Base-by-base conservation (phyloP, 257 asterid genomes). In the Solanum infundibuliforme region DNA sequence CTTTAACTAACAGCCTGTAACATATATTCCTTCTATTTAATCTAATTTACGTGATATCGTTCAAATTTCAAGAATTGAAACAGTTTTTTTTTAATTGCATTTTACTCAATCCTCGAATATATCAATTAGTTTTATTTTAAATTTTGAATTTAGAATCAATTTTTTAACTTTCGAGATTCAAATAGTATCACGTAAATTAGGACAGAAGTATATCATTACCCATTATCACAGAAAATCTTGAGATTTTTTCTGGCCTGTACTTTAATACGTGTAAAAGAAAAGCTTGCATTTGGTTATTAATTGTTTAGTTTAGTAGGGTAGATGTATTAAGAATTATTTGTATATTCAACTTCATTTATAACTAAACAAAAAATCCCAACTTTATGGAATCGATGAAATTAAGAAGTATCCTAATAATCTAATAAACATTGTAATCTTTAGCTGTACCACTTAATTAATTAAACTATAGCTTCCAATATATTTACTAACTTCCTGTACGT, bases 111-210 rank as follows among this genome's bases (percentile, higher is more conserved):
- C 31, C 31, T 29, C 31, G 31, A 29, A 29, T 29, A 29, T 29
- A 29, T 29, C 31, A 29, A 29, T 29, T 29, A 29, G 31, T 29
- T 29, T 29, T 29, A 29, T 29, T 29, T 29, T 29, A 35, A 35
- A 0, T 38, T 8, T 38, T 38, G 1, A 55, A 55, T 6, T 58
- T 3, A 21, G 0, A 1, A 58, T 20, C 3, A 58, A 58, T 20
- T 7, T 58, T 58, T 58, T 52, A 2, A 52, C 3, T 52, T 0
- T 52, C 0, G 0, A 58, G 0, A 58, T 1, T 58, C 0, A 20
- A 58, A 20, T 58, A 3, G 2, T 58, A 23, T 58, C 68, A 8
- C 5, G 4, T 58, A 58, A 21, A 58, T 58, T 58, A 58, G 9
- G 1, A 46, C 20, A 0, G 0, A 48, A 13, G 58, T 48, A 48